Evolutionary conservation across 108 stramenopile species (phyloP).

Genomic region (Cyclotella atomus): DNA sequence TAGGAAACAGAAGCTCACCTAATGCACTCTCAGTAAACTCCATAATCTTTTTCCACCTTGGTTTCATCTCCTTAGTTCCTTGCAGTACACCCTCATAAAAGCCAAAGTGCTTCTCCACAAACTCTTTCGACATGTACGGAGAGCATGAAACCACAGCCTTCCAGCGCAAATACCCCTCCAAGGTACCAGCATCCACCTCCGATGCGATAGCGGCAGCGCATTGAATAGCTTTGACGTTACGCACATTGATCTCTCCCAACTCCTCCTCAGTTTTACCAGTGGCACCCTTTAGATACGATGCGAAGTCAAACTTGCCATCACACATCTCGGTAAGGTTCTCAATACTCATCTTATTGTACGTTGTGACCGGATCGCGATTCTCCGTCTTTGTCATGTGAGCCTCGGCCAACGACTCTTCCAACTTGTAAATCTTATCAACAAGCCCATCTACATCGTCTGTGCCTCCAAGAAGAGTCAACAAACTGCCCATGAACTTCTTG

Average conservation of each 20-base stretch:
- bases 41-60: conserved; percentile 87
- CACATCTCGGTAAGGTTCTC: conserved; percentile 27
- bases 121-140: conserved; percentile 55
- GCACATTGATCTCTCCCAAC: conserved; percentile 74
- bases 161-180: conserved; percentile 67
- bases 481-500: conserved; percentile 54
- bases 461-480: conserved; percentile 63
- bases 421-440: conserved; percentile 51
- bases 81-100: conserved; percentile 68
- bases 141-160: conserved; percentile 54
- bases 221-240: conserved; percentile 62
- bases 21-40: conserved; percentile 71
- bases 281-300: conserved; percentile 52
- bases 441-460: conserved; percentile 21
- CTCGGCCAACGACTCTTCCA: conserved; percentile 62
- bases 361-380: conserved; percentile 73
- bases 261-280: conserved; percentile 53
- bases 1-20: too few species aligned
- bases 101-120: conserved; percentile 73
- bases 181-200: conserved; percentile 27
- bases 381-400: conserved; percentile 85
- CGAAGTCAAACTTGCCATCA: conserved; percentile 56
- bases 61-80: conserved; percentile 76
- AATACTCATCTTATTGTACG: conserved; percentile 76
- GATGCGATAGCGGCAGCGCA: conserved; percentile 52